Evolutionary conservation across 306 rosid species (phyloP).

Genomic region (Hylodesmum podocarpum): DNA sequence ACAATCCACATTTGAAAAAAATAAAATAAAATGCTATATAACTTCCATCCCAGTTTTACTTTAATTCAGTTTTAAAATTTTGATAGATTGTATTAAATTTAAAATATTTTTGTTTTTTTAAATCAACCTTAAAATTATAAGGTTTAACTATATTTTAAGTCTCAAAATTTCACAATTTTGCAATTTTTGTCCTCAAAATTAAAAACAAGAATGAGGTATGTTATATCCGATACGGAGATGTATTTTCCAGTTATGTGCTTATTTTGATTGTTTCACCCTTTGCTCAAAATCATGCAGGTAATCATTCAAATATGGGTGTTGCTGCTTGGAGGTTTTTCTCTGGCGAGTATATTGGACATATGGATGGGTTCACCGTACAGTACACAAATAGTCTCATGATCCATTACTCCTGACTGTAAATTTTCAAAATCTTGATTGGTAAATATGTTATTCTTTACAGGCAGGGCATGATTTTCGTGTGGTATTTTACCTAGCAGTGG

Average conservation of each 20-base stretch:
- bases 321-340: constrained; percentile 79
- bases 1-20: too few relatives aligned
- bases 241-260: constrained; percentile 4
- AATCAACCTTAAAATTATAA: too few relatives aligned
- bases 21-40: too few relatives aligned
- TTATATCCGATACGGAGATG: background rate
- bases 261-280: background rate
- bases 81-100: too few relatives aligned
- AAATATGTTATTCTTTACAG: constrained; percentile 46
- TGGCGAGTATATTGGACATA: constrained; percentile 79
- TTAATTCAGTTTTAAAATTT: too few relatives aligned
- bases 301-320: constrained; percentile 94
- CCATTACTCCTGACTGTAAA: constrained; percentile 2
- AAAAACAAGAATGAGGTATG: constrained; percentile 89
- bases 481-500: constrained; percentile 83
- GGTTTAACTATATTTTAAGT: too few relatives aligned
- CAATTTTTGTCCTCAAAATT: too few relatives aligned
- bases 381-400: constrained; percentile 1
- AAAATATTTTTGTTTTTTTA: too few relatives aligned
- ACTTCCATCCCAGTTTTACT: too few relatives aligned
- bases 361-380: constrained; percentile 88
- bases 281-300: constrained; percentile 53
- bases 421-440: constrained; percentile 29
- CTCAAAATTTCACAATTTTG: too few relatives aligned
- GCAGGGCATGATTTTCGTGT: constrained; percentile 83